Percentiles rank a stretch among this genome's conserved stretches.
Evolutionary conservation across 129 eudicot genomes (phyloP).

Genomic region (Tanacetum coccineum): DNA sequence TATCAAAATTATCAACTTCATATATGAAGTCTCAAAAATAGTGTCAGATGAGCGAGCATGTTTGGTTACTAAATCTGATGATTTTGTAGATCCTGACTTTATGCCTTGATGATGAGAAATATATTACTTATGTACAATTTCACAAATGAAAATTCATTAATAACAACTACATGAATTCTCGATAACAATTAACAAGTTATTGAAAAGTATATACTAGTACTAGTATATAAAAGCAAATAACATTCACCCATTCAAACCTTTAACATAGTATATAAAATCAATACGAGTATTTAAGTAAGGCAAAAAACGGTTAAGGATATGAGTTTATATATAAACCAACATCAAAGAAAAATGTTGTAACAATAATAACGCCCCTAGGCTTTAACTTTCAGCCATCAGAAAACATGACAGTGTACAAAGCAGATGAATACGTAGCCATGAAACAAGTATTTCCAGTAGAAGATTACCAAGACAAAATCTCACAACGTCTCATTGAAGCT

Average conservation of each 20-base stretch:
- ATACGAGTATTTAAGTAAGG: background rate
- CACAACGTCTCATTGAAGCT: conserved; percentile 65
- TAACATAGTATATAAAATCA: background rate
- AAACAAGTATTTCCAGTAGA: conserved; percentile 59
- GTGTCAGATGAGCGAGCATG: too few relatives aligned
- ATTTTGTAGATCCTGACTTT: too few relatives aligned
- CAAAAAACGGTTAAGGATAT: background rate
- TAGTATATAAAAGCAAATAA: too few relatives aligned
- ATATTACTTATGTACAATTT: background rate
- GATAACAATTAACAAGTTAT: background rate
- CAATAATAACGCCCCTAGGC: conserved; percentile 19
- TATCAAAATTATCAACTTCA: too few relatives aligned
- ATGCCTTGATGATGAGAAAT: too few relatives aligned
- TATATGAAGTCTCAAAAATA: too few relatives aligned
- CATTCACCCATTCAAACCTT: too few relatives aligned
- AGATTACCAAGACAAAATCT: conserved; percentile 49
- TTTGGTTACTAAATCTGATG: too few relatives aligned
- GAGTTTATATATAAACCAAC: too few relatives aligned
- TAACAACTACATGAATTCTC: background rate
- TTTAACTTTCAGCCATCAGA: conserved; percentile 9
- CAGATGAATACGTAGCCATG: conserved; percentile 28
- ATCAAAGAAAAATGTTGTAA: background rate
- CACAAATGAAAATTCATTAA: too few relatives aligned
- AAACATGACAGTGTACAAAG: conserved; percentile 35
- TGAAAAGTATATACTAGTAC: background rate